These are phyloP conservation scores for Pseudogymnoascus sp. DNA, from an alignment of 2,329 filamentous ascomycete species.

Conservation along the genomic window DNA sequence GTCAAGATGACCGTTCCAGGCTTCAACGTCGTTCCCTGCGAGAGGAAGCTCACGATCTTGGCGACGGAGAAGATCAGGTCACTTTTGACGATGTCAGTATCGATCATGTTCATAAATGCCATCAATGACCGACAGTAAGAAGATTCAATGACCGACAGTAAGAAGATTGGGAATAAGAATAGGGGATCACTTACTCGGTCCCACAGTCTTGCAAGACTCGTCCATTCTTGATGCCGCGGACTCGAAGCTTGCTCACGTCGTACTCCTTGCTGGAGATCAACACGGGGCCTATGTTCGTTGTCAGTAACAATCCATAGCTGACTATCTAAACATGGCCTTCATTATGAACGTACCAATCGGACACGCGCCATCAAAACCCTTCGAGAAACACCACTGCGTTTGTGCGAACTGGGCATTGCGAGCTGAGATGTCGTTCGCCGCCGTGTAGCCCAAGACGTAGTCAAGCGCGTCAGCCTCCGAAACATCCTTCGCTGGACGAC, in stretches of 20 bases:
- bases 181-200: neutral
- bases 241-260: constrained; percentile 36
- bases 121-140: neutral
- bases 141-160: neutral
- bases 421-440: constrained; percentile 50
- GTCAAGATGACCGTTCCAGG: constrained; percentile 43
- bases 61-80: constrained; percentile 50
- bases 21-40: constrained; percentile 39
- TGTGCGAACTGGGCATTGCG: constrained; percentile 45
- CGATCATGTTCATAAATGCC: neutral
- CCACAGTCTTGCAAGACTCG: constrained; percentile 39
- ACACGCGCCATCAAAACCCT: constrained; percentile 45
- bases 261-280: constrained; percentile 39
- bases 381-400: constrained; percentile 46
- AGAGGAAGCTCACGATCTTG: constrained; percentile 37
- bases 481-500: constrained; percentile 42
- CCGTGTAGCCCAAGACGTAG: constrained; percentile 51
- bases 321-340: neutral
- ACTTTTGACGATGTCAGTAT: constrained; percentile 29
- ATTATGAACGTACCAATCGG: constrained; percentile 34
- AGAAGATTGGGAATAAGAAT: neutral
- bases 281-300: constrained; percentile 36
- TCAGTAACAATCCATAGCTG: neutral
- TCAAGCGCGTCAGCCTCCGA: constrained; percentile 41
- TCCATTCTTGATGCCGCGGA: constrained; percentile 45